These are phyloP conservation scores for Citrullus colocynthis DNA, from an alignment of 306 rosid species.

Conservation along the genomic window DNA sequence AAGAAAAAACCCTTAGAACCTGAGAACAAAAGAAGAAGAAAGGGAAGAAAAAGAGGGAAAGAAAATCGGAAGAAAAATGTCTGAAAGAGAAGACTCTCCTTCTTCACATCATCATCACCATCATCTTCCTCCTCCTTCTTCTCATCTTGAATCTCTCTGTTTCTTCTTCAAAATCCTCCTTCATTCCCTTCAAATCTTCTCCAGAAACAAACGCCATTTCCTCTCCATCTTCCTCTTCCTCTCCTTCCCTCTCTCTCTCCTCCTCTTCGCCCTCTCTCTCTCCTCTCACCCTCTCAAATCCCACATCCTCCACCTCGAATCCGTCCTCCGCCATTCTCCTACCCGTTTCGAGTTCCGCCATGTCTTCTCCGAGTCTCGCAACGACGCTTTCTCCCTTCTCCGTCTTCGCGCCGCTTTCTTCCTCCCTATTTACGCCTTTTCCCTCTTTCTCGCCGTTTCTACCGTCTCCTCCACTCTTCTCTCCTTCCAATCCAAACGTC, in stretches of 20 bases:
- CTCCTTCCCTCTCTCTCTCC: constrained; percentile 50
- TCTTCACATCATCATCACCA: too few species aligned
- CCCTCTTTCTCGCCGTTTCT: constrained; percentile 47
- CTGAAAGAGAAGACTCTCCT: background rate
- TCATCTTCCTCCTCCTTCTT: background rate
- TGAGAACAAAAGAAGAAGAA: too few species aligned
- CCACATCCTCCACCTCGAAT: constrained; percentile 50
- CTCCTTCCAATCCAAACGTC: constrained; percentile 14
- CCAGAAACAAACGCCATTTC: constrained; percentile 30
- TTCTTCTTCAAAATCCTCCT: constrained; percentile 15
- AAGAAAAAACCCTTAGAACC: too few species aligned
- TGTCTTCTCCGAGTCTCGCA: constrained; percentile 52
- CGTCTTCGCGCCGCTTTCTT: constrained; percentile 38
- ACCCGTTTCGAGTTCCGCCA: constrained; percentile 77
- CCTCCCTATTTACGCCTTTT: constrained; percentile 39
- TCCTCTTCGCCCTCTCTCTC: constrained; percentile 35
- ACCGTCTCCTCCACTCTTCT: constrained; percentile 32
- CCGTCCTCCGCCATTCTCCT: constrained; percentile 40
- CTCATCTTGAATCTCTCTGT: background rate
- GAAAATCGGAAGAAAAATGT: background rate
- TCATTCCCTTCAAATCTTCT: constrained; percentile 29
- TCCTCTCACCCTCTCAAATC: constrained; percentile 26
- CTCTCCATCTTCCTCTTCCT: constrained; percentile 29
- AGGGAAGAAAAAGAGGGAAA: background rate
- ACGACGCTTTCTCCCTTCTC: constrained; percentile 46